Evolutionary conservation across 108 stramenopile species (phyloP).

Genomic region (Fragilaria crotonensis): DNA sequence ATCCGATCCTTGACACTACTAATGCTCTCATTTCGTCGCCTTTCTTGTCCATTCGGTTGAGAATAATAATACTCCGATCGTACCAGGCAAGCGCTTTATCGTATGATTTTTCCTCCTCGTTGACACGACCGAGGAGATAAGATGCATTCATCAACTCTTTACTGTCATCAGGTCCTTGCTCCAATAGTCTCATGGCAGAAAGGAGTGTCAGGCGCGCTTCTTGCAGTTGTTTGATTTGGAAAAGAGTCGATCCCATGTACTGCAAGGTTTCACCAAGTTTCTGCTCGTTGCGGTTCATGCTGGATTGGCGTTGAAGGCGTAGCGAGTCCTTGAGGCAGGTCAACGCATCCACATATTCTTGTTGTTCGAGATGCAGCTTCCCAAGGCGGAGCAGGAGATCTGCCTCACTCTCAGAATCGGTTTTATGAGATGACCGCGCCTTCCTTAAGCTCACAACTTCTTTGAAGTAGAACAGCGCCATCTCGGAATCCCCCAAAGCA

Average conservation of each 20-base stretch:
- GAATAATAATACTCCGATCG: slow-evolving; percentile 22
- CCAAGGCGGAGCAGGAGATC: slow-evolving; percentile 35
- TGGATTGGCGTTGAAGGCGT: slow-evolving; percentile 19
- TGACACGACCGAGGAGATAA: not conserved
- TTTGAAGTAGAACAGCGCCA: slow-evolving; percentile 28
- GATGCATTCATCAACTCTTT: not conserved
- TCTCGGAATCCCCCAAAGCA: slow-evolving; percentile 3
- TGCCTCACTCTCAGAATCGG: slow-evolving; percentile 17
- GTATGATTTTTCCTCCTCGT: not conserved
- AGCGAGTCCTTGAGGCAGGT: slow-evolving; percentile 24
- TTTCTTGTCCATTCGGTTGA: not conserved
- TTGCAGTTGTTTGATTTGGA: slow-evolving; percentile 29
- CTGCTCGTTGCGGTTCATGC: slow-evolving; percentile 12
- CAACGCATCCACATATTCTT: slow-evolving; percentile 28
- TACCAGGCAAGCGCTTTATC: slow-evolving; percentile 37
- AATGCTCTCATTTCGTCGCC: not conserved
- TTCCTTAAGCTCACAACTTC: slow-evolving; percentile 24
- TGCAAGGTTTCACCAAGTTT: slow-evolving; percentile 33
- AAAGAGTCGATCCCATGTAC: slow-evolving; percentile 32
- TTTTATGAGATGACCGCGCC: slow-evolving; percentile 14
- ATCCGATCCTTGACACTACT: not conserved
- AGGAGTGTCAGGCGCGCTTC: not conserved
- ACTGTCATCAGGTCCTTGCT: not conserved
- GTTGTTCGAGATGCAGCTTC: slow-evolving; percentile 32
- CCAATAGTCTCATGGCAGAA: not conserved